Conservation (phyloP, 2,329 filamentous ascomycete species). For the Cordyceps tenuipes region DNA sequence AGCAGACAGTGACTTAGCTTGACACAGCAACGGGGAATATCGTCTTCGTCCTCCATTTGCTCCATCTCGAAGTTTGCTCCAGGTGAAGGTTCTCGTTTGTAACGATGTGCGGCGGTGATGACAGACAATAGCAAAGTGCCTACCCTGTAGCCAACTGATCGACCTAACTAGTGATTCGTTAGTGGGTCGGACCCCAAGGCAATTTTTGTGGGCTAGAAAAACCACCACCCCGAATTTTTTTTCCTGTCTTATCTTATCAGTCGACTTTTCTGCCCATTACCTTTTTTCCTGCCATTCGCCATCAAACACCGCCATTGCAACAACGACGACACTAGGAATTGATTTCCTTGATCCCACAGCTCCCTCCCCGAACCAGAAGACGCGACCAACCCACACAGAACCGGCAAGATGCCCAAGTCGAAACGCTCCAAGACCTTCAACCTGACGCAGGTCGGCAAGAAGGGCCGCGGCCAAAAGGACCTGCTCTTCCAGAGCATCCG, state of each 20-base stretch:
- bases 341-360: too few relatives aligned
- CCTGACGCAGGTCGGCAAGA: slow-evolving; percentile 86
- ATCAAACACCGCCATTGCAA: slow-evolving; percentile 12
- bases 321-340: not conserved
- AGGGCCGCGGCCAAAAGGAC: slow-evolving; percentile 84
- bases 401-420: slow-evolving; percentile 77
- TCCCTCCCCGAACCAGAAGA: not conserved
- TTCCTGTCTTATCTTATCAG: slow-evolving; percentile 24
- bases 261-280: slow-evolving; percentile 4
- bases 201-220: slow-evolving; percentile 7
- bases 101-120: too few relatives aligned
- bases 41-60: too few relatives aligned
- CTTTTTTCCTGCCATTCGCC: not conserved
- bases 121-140: too few relatives aligned
- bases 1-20: too few relatives aligned
- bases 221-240: slow-evolving; percentile 18
- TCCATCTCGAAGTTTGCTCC: too few relatives aligned
- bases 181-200: slow-evolving; percentile 6
- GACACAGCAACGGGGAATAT: too few relatives aligned
- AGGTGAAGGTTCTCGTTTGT: too few relatives aligned
- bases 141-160: too few relatives aligned
- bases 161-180: too few relatives aligned
- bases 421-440: slow-evolving; percentile 86
- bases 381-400: slow-evolving; percentile 13
- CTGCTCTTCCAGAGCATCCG: slow-evolving; percentile 84